These are phyloP conservation scores for Arabidopsis hybrid DNA, from an alignment of 441 rosid genomes.

Conservation along the genomic window DNA sequence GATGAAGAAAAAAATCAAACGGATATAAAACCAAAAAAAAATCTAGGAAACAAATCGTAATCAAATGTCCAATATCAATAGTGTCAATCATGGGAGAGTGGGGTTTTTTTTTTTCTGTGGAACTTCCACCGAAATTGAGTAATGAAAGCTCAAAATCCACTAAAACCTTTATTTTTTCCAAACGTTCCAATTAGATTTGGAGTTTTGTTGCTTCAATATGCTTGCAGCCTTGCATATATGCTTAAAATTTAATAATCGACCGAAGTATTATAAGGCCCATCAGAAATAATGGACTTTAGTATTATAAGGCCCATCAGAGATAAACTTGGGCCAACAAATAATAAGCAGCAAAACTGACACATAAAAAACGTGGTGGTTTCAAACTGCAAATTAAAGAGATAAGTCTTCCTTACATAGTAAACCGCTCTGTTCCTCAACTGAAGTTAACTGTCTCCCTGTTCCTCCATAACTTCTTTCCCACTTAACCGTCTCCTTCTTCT, in stretches of 20 bases:
- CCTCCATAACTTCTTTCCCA: slow-evolving; percentile 39
- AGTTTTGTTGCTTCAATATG: too few relatives aligned
- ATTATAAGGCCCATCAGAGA: slow-evolving; percentile 14
- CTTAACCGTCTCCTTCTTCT: slow-evolving; percentile 41
- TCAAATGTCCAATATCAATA: slow-evolving; percentile 18
- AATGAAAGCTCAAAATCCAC: slow-evolving; percentile 37
- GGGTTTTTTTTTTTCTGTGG: slow-evolving; percentile 21
- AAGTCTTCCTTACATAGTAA: slow-evolving; percentile 13
- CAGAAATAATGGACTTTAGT: background rate
- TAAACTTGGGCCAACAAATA: slow-evolving; percentile 14
- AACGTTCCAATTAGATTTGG: too few relatives aligned
- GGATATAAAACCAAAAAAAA: background rate
- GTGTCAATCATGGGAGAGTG: slow-evolving; percentile 40
- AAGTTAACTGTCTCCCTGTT: slow-evolving; percentile 41
- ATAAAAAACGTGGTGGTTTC: slow-evolving; percentile 18
- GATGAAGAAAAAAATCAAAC: background rate
- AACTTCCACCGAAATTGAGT: slow-evolving; percentile 33
- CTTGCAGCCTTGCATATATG: too few relatives aligned
- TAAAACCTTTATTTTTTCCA: background rate
- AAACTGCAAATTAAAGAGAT: slow-evolving; percentile 11
- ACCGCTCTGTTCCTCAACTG: slow-evolving; percentile 47
- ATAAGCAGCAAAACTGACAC: slow-evolving; percentile 14
- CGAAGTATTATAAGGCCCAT: too few relatives aligned
- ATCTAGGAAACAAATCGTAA: slow-evolving; percentile 5
- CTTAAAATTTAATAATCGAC: too few relatives aligned